phyloP scores from a whole-genome alignment of 2,329 filamentous ascomycete species.

The Penicillium sp. region DNA sequence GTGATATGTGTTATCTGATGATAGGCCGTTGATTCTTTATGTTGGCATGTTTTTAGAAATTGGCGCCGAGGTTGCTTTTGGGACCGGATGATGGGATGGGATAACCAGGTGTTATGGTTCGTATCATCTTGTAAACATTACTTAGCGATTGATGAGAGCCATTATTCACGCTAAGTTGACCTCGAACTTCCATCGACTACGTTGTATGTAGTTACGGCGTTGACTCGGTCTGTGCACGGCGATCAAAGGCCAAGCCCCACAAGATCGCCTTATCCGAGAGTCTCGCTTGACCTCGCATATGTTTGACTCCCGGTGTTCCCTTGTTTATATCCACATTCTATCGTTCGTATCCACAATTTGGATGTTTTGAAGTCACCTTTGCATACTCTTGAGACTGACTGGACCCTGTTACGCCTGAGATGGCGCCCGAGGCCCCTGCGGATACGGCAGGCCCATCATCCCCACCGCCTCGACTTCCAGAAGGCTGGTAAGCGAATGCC shows the following conservation, averaged over 20 bases:
- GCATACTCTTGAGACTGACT: not conserved
- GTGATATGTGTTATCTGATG: not conserved
- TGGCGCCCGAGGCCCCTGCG: constrained; percentile 33
- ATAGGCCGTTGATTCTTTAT: not conserved
- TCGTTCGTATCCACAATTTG: not conserved
- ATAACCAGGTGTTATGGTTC: not conserved
- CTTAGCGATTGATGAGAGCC: not conserved
- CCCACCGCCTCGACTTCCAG: constrained; percentile 38
- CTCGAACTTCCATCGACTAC: no score
- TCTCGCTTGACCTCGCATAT: constrained; percentile 4
- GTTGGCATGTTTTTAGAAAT: not conserved
- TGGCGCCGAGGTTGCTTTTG: not conserved
- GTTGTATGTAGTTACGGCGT: not conserved
- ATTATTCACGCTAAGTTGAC: no score
- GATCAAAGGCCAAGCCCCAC: constrained; percentile 26
- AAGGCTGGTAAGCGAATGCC: constrained; percentile 37
- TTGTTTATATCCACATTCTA: not conserved
- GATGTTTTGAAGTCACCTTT: not conserved
- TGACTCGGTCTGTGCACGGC: constrained; percentile 10
- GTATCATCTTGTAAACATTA: not conserved
- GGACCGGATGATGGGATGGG: not conserved
- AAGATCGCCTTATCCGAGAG: constrained; percentile 18
- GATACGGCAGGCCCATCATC: constrained; percentile 42
- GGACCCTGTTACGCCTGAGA: constrained; percentile 11
- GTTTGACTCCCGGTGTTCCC: not conserved